phyloP scores from a whole-genome alignment of 2,329 filamentous ascomycete species.

The Fusarium xyrophilum region DNA sequence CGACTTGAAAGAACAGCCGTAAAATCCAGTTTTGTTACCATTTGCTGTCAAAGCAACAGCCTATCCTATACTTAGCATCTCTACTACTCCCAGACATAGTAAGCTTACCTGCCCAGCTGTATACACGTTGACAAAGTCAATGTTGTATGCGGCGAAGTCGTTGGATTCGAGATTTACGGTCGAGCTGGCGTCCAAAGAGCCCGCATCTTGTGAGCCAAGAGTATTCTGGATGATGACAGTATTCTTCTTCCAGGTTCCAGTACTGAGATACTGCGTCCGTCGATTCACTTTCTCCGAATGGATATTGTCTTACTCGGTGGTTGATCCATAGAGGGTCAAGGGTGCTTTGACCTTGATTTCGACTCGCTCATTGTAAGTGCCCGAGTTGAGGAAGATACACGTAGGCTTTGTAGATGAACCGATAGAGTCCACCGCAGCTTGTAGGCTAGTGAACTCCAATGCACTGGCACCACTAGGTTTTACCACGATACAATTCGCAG shows the following conservation, averaged over 20 bases:
- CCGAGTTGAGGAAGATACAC: background rate
- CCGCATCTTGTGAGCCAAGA: background rate
- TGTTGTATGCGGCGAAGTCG: background rate
- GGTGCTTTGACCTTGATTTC: background rate
- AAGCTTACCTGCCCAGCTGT: background rate
- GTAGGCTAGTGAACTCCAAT: background rate
- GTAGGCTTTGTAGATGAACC: background rate
- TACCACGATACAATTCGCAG: background rate
- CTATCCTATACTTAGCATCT: background rate
- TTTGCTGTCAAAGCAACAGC: background rate
- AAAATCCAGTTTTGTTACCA: background rate
- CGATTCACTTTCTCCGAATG: rapidly evolving
- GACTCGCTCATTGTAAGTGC: background rate
- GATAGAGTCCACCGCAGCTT: background rate
- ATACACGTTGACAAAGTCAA: background rate
- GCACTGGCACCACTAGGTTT: rapidly evolving
- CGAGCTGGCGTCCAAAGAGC: background rate
- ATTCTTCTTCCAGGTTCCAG: background rate
- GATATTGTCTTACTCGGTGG: background rate
- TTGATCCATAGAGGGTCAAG: background rate
- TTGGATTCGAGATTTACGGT: background rate
- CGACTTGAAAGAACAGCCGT: background rate
- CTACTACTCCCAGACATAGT: rapidly evolving
- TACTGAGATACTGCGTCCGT: background rate
- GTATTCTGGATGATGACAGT: background rate